Percentiles rank a stretch among this genome's conserved stretches.
Conservation (phyloP, 495 filamentous ascomycete genomes). For the Neurospora sp. region DNA sequence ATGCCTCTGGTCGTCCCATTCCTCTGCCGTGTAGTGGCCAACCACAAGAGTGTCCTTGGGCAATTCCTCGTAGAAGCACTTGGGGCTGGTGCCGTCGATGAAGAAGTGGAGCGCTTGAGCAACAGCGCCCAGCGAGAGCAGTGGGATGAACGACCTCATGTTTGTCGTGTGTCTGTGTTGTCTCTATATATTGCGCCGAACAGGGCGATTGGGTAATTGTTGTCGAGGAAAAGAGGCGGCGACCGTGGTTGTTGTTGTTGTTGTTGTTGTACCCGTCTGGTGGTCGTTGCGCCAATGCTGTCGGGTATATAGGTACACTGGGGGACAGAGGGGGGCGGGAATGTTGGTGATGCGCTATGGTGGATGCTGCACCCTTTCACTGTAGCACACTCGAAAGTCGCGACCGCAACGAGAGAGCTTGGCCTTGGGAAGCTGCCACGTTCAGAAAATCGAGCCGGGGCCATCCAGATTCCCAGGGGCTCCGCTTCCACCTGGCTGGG, state of each 20-base stretch:
- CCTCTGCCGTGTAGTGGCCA: constrained; percentile 76
- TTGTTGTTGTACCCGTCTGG: background rate
- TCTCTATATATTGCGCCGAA: background rate
- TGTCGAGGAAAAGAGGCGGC: background rate
- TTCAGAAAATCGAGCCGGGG: constrained; percentile 24
- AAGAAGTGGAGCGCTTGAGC: constrained; percentile 90
- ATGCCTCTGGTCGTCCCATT: constrained; percentile 57
- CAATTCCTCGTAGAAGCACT: constrained; percentile 97
- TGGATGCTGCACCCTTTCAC: background rate
- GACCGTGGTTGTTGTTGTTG: background rate
- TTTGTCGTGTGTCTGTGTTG: constrained; percentile 5
- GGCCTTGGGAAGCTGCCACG: constrained; percentile 35
- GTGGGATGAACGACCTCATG: constrained; percentile 42
- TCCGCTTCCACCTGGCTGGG: constrained; percentile 7
- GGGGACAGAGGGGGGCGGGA: background rate
- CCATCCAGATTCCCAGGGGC: background rate
- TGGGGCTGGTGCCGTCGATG: constrained; percentile 70
- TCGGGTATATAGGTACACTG: background rate
- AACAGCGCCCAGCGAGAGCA: constrained; percentile 38
- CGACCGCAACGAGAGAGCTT: background rate
- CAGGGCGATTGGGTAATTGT: background rate
- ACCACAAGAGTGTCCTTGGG: constrained; percentile 94
- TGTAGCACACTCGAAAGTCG: background rate
- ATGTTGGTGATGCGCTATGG: background rate
- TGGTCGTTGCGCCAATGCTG: background rate